phyloP scores from a whole-genome alignment of 148 eudicot genomes.

The Spergularia bocconei region DNA sequence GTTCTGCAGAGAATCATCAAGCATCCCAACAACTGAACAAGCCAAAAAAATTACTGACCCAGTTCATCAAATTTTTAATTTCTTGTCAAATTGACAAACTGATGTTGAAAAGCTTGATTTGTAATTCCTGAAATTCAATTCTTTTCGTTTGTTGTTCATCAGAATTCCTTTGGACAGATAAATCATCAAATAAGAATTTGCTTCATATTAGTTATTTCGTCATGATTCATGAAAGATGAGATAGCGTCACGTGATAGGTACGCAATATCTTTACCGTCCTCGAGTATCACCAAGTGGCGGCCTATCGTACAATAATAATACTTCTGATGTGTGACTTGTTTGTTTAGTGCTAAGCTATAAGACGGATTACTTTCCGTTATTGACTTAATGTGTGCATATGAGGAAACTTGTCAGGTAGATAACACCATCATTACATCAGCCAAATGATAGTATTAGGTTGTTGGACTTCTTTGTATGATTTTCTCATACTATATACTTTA shows the following conservation, averaged over 20 bases:
- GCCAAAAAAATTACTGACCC: not conserved
- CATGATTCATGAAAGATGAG: too few species aligned
- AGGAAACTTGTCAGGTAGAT: conserved; percentile 4
- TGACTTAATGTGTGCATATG: not conserved
- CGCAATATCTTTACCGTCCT: too few species aligned
- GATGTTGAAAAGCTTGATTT: conserved; percentile 12
- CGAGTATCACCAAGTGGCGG: too few species aligned
- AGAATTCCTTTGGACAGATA: conserved; percentile 13
- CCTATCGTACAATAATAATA: not conserved
- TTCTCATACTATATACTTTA: not conserved
- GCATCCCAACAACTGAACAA: conserved; percentile 47
- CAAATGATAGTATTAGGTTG: not conserved
- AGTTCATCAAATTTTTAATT: conserved; percentile 8
- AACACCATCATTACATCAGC: conserved; percentile 10
- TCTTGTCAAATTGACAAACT: conserved; percentile 8
- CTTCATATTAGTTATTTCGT: not conserved
- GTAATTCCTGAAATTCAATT: conserved; percentile 7
- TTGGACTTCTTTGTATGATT: not conserved
- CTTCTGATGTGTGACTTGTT: not conserved
- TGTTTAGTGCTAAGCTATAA: not conserved
- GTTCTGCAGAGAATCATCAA: conserved; percentile 92
- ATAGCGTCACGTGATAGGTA: too few species aligned
- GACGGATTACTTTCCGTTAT: not conserved
- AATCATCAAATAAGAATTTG: conserved; percentile 16
- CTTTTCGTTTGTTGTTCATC: conserved; percentile 10